Evolutionary conservation across 495 filamentous ascomycete species (phyloP).

Genomic region (Penicillium flavigenum): DNA sequence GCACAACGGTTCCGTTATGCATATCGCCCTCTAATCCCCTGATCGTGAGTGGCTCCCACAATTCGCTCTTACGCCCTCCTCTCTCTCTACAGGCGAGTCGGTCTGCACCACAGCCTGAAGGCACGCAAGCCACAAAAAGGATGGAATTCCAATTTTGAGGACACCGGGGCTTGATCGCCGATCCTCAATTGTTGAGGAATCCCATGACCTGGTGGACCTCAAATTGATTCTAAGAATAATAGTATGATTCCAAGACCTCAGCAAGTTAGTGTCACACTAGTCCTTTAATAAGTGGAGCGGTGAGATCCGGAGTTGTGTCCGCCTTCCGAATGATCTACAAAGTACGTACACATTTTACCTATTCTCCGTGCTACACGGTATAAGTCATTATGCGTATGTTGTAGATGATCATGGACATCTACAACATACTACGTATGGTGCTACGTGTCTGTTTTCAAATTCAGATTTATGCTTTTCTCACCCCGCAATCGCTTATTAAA

Average conservation of each 20-base stretch:
- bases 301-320: conserved; percentile 8
- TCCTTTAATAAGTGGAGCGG: conserved; percentile 12
- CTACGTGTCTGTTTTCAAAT: conserved; percentile 2
- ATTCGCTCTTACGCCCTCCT: background rate
- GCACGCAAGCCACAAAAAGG: conserved; percentile 1
- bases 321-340: conserved; percentile 8
- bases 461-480: background rate
- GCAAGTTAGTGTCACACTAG: background rate
- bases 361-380: conserved; percentile 10
- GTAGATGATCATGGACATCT: background rate
- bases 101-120: conserved; percentile 1
- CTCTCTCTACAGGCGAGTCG: background rate
- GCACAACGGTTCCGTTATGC: background rate
- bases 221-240: background rate
- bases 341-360: background rate
- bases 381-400: background rate
- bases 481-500: conserved; percentile 7
- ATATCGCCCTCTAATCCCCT: background rate
- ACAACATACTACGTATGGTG: background rate
- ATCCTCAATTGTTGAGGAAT: conserved; percentile 13
- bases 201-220: conserved; percentile 6
- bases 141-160: background rate
- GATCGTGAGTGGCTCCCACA: conserved; percentile 5
- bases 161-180: background rate
- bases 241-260: background rate